phyloP scores from a whole-genome alignment of 371 early-diverging fungal species.

The Nosema granulosis region DNA sequence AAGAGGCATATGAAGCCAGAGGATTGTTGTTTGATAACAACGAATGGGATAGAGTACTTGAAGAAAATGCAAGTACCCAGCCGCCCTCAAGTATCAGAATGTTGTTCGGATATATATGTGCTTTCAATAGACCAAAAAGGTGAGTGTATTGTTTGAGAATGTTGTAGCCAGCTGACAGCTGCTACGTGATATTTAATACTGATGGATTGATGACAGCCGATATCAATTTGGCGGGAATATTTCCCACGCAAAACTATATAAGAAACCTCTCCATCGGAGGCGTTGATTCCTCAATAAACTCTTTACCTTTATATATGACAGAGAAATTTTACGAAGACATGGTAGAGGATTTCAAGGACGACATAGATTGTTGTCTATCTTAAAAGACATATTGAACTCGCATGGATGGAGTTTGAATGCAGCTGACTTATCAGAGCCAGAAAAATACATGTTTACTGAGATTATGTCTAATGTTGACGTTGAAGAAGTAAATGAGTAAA shows the following conservation, averaged over 20 bases:
- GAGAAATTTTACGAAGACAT: not conserved
- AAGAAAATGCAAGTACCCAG: not conserved
- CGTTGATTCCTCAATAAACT: too few species aligned
- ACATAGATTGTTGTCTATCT: not conserved
- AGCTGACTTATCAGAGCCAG: not conserved
- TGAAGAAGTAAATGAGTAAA: not conserved
- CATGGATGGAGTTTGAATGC: not conserved
- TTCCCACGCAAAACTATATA: too few species aligned
- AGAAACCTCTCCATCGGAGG: too few species aligned
- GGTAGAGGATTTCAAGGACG: not conserved
- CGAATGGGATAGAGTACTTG: not conserved
- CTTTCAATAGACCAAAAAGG: not conserved
- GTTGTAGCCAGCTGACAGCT: too few species aligned
- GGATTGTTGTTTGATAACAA: not conserved
- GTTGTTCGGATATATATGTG: not conserved
- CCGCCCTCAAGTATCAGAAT: not conserved
- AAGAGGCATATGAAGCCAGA: not conserved
- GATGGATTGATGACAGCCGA: too few species aligned
- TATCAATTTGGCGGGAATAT: too few species aligned
- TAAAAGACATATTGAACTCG: not conserved
- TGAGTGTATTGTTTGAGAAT: too few species aligned
- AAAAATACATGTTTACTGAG: not conserved
- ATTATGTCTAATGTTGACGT: not conserved
- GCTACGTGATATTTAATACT: too few species aligned
- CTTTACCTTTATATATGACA: too few species aligned